These are phyloP conservation scores for Grigorovia humatica DNA, from an alignment of 805 yeast genomes.

Conservation along the genomic window DNA sequence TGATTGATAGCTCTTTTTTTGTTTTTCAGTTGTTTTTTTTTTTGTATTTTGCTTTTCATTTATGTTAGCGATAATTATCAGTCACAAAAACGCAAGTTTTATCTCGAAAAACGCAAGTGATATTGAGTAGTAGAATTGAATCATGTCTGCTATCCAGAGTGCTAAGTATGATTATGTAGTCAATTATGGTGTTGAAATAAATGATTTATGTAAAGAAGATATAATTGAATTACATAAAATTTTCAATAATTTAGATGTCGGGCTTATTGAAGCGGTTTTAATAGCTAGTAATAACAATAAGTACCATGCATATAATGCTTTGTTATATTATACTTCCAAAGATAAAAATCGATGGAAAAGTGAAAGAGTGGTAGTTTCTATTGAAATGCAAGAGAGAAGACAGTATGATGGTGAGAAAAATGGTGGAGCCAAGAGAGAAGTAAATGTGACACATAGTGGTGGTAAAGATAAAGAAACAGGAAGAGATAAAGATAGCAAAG, in stretches of 20 bases:
- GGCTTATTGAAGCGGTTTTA: neutral
- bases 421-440: neutral
- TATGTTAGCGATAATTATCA: no score
- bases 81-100: no score
- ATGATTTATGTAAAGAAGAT: neutral
- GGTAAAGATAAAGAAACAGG: no score
- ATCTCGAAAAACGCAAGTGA: no score
- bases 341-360: neutral
- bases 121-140: no score
- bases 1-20: no score
- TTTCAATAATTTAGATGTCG: neutral
- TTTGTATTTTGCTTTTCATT: no score
- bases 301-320: slow-evolving; percentile 1
- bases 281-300: slow-evolving; percentile 1
- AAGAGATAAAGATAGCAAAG: no score
- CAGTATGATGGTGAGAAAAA: neutral
- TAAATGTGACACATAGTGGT: neutral
- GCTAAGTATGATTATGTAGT: neutral
- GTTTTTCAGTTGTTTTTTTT: no score
- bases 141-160: neutral
- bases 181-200: neutral
- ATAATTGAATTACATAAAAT: neutral
- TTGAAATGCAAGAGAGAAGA: neutral
- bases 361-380: neutral
- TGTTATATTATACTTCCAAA: neutral